Percentiles rank a stretch among this genome's conserved stretches.
These are phyloP conservation scores for Daedaleopsis sinensis DNA, from an alignment of 768 basidiomycete species.

Conservation along the genomic window DNA sequence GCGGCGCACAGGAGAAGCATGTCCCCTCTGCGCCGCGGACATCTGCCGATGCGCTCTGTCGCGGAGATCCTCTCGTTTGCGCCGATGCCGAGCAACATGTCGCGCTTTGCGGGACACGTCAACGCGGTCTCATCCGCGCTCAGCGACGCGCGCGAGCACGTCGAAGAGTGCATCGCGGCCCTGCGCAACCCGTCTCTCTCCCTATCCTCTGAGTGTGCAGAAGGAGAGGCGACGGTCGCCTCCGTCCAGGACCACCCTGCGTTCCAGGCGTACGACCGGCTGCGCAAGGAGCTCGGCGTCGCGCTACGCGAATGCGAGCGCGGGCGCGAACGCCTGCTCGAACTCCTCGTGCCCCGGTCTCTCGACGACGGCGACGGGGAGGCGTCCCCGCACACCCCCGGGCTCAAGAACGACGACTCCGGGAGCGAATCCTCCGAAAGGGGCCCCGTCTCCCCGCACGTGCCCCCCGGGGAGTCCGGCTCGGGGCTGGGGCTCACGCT, in stretches of 20 bases:
- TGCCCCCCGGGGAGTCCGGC: slow-evolving; percentile 4
- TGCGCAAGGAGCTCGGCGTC: slow-evolving; percentile 75
- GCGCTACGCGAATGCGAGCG: slow-evolving; percentile 84
- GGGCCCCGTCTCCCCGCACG: slow-evolving; percentile 39
- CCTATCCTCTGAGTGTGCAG: slow-evolving; percentile 6
- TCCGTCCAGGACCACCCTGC: slow-evolving; percentile 41
- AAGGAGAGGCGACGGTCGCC: slow-evolving; percentile 7
- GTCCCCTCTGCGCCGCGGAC: slow-evolving; percentile 11
- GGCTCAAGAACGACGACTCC: slow-evolving; percentile 53
- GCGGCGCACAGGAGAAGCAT: slow-evolving; percentile 9
- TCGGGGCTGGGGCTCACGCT: slow-evolving; percentile 27
- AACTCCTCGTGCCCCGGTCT: slow-evolving; percentile 46
- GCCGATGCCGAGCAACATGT: slow-evolving; percentile 69
- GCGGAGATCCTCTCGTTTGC: slow-evolving; percentile 57
- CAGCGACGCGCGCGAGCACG: slow-evolving; percentile 68
- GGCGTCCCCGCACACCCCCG: slow-evolving; percentile 55
- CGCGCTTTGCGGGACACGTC: slow-evolving; percentile 74
- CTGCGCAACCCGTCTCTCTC: slow-evolving; percentile 45
- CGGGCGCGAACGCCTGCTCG: slow-evolving; percentile 65
- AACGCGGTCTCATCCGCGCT: slow-evolving; percentile 70
- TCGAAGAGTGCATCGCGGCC: slow-evolving; percentile 62
- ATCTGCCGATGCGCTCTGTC: slow-evolving; percentile 17
- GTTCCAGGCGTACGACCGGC: slow-evolving; percentile 71
- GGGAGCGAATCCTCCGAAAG: slow-evolving; percentile 57
- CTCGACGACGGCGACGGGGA: slow-evolving; percentile 45